Evolutionary conservation across 768 basidiomycete species (phyloP).

Genomic region (Boletus reticulatus): DNA sequence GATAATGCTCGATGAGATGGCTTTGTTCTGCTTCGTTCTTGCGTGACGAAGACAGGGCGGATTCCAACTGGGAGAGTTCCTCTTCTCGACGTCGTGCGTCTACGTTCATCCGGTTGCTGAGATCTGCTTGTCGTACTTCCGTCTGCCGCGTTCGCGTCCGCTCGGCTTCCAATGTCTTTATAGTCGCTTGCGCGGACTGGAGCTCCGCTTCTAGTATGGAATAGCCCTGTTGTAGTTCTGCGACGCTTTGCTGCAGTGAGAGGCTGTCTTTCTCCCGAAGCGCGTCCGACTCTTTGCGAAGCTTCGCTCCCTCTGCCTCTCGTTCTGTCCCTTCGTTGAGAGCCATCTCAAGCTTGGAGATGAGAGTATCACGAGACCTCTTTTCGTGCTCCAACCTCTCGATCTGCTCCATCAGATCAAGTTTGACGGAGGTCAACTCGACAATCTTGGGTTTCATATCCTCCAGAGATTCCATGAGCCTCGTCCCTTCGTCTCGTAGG

Average conservation of each 20-base stretch:
- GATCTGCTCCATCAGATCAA: constrained; percentile 65
- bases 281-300: constrained; percentile 43
- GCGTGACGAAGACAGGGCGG: constrained; percentile 49
- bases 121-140: constrained; percentile 51
- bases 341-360: constrained; percentile 59
- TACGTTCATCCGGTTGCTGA: constrained; percentile 53
- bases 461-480: constrained; percentile 75
- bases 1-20: constrained; percentile 59
- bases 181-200: constrained; percentile 48
- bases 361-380: constrained; percentile 52
- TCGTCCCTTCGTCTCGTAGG: constrained; percentile 75
- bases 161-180: constrained; percentile 63
- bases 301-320: constrained; percentile 44
- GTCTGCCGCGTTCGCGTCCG: constrained; percentile 59
- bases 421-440: constrained; percentile 69
- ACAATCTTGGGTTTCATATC: constrained; percentile 87
- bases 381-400: constrained; percentile 54
- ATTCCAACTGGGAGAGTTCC: constrained; percentile 50
- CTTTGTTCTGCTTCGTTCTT: constrained; percentile 57
- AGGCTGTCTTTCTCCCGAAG: constrained; percentile 53
- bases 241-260: constrained; percentile 46
- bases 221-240: constrained; percentile 64
- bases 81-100: constrained; percentile 48
- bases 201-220: constrained; percentile 61
- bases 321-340: constrained; percentile 55